phyloP scores from a whole-genome alignment of 2,329 filamentous ascomycete genomes.

The Aspergillus sp. region DNA sequence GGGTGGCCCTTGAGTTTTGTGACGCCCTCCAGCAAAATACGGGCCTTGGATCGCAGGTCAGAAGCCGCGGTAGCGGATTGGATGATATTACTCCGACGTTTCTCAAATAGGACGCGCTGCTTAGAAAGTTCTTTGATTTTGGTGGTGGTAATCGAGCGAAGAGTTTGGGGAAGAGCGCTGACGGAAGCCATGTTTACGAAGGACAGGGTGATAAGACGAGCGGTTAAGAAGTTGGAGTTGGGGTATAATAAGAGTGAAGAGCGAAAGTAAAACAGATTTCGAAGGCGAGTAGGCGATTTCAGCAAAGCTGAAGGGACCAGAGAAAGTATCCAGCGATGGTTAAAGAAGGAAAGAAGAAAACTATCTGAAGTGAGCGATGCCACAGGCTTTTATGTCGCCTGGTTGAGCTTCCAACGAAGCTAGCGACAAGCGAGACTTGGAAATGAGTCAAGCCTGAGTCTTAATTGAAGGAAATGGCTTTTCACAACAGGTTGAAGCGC shows the following conservation, averaged over 20 bases:
- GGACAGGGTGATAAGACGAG: not conserved
- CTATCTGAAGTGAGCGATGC: not conserved
- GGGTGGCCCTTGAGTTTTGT: constrained; percentile 39
- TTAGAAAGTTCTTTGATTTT: constrained; percentile 59
- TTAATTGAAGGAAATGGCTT: not conserved
- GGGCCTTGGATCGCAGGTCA: constrained; percentile 32
- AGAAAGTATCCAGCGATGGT: not conserved
- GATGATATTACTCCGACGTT: constrained; percentile 45
- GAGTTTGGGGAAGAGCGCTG: constrained; percentile 51
- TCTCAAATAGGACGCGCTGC: constrained; percentile 51
- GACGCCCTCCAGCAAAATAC: constrained; percentile 37
- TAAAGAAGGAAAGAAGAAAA: not conserved
- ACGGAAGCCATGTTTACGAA: constrained; percentile 28
- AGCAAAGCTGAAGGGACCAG: not conserved
- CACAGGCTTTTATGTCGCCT: not conserved
- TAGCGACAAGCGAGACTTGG: not conserved
- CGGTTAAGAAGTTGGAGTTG: not conserved
- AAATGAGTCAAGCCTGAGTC: not conserved
- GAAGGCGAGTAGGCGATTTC: not conserved
- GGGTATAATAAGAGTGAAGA: not conserved
- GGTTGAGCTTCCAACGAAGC: not conserved
- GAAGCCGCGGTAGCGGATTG: constrained; percentile 29
- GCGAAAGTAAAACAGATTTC: not conserved
- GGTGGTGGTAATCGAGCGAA: constrained; percentile 55
- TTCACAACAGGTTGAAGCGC: not conserved